phyloP scores from a whole-genome alignment of 2,329 filamentous ascomycete genomes.

The Aspergillus sclerotialis region DNA sequence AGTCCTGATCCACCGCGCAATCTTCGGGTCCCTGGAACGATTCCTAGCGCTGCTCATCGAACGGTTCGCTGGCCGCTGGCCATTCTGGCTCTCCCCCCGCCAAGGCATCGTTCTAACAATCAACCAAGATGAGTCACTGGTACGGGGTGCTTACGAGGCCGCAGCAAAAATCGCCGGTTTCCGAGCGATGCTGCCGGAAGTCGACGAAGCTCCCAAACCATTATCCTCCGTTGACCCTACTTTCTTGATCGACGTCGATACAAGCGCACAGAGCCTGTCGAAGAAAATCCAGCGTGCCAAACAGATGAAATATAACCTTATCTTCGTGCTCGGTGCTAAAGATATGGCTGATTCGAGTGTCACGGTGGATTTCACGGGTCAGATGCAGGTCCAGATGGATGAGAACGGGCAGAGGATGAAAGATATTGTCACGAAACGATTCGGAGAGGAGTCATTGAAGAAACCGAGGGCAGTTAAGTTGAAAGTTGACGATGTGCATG shows the following conservation, averaged over 20 bases:
- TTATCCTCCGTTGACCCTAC: slow-evolving; percentile 50
- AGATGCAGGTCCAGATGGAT: slow-evolving; percentile 36
- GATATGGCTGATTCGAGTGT: slow-evolving; percentile 57
- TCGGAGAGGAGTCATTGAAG: slow-evolving; percentile 21
- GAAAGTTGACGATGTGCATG: slow-evolving; percentile 21
- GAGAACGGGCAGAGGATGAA: slow-evolving; percentile 19
- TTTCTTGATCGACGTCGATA: slow-evolving; percentile 65
- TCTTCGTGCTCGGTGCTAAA: slow-evolving; percentile 64
- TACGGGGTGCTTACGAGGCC: slow-evolving; percentile 44
- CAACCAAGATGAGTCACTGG: slow-evolving; percentile 45
- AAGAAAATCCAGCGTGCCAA: slow-evolving; percentile 70
- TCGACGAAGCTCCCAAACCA: slow-evolving; percentile 23
- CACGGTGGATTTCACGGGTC: slow-evolving; percentile 34
- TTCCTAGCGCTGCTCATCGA: slow-evolving; percentile 82
- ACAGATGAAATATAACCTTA: slow-evolving; percentile 62
- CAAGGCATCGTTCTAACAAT: slow-evolving; percentile 70
- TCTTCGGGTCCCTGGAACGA: slow-evolving; percentile 76
- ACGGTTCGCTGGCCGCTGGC: slow-evolving; percentile 71
- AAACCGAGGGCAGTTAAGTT: slow-evolving; percentile 31
- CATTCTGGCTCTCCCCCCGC: slow-evolving; percentile 80
- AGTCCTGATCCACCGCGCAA: slow-evolving; percentile 77
- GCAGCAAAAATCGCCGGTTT: slow-evolving; percentile 45
- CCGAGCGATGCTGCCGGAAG: slow-evolving; percentile 20
- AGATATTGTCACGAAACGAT: slow-evolving; percentile 15
- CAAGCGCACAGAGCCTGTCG: slow-evolving; percentile 53